Percentiles rank a stretch among this genome's conserved stretches.
phyloP scores from a whole-genome alignment of 352 stramenopile genomes.

The Phytophthora idaei region DNA sequence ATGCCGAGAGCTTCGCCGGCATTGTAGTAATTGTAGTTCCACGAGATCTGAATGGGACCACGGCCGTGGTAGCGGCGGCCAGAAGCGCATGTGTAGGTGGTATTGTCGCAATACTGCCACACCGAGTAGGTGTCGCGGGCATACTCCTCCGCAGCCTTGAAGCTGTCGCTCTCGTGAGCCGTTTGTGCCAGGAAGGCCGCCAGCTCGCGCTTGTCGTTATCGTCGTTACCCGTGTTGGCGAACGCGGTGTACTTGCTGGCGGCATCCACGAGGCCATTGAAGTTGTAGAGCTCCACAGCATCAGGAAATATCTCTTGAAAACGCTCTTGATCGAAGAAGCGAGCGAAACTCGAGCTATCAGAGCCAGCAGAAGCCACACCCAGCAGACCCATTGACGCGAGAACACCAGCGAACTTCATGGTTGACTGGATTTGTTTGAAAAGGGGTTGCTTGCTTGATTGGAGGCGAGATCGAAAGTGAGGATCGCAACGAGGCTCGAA shows the following conservation, averaged over 20 bases:
- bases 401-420: conserved; percentile 25
- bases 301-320: conserved; percentile 46
- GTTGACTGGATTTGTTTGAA: conserved; percentile 4
- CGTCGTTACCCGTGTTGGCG: conserved; percentile 49
- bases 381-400: conserved; percentile 24
- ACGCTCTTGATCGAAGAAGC: conserved; percentile 42
- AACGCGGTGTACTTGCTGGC: conserved; percentile 49
- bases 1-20: conserved; percentile 42
- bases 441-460: conserved; percentile 1
- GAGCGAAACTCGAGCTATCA: conserved; percentile 30
- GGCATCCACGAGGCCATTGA: conserved; percentile 44
- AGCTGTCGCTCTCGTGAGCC: conserved; percentile 48
- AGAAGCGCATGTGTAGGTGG: conserved; percentile 31
- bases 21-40: conserved; percentile 64
- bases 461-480: conserved; percentile 29
- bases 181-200: conserved; percentile 54
- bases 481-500: conserved; percentile 3
- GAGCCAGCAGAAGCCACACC: conserved; percentile 17
- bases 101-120: conserved; percentile 53
- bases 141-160: conserved; percentile 50
- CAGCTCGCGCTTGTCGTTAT: conserved; percentile 44
- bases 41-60: conserved; percentile 54
- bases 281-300: conserved; percentile 46
- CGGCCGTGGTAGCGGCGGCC: conserved; percentile 53
- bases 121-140: conserved; percentile 40